These are phyloP conservation scores for Amaranthus tricolor DNA, from an alignment of 179 eudicot species.

Conservation along the genomic window DNA sequence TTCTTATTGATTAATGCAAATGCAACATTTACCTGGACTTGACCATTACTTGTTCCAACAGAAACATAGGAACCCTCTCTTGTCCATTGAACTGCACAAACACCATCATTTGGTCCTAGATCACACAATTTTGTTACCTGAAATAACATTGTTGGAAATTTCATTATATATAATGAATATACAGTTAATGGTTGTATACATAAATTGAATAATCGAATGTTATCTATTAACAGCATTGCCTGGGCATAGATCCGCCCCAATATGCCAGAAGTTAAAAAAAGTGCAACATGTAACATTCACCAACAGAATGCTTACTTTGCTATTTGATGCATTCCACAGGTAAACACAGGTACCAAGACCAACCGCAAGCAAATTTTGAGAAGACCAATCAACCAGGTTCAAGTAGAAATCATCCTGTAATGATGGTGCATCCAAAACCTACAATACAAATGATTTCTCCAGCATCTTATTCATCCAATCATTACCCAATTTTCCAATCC, in stretches of 20 bases:
- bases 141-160: background rate
- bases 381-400: slow-evolving; percentile 95
- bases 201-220: no score
- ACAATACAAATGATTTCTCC: slow-evolving; percentile 18
- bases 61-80: slow-evolving; percentile 96
- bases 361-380: slow-evolving; percentile 90
- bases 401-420: slow-evolving; percentile 95
- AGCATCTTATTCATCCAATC: background rate
- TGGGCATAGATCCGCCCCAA: no score
- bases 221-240: no score
- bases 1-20: background rate
- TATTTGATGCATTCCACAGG: slow-evolving; percentile 90
- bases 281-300: background rate
- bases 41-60: slow-evolving; percentile 80
- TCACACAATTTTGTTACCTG: slow-evolving; percentile 95
- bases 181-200: background rate
- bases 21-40: slow-evolving; percentile 68
- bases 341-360: slow-evolving; percentile 94
- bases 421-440: slow-evolving; percentile 97
- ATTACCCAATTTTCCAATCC: background rate
- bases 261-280: background rate
- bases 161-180: slow-evolving; percentile 1
- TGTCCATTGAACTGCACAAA: slow-evolving; percentile 95
- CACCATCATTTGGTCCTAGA: slow-evolving; percentile 78
- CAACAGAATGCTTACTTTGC: slow-evolving; percentile 50